Percentiles rank a stretch among this genome's conserved stretches.
Evolutionary conservation across 192 early-diverging fungal species (phyloP).

Genomic region (Linnemannia hyalina): DNA sequence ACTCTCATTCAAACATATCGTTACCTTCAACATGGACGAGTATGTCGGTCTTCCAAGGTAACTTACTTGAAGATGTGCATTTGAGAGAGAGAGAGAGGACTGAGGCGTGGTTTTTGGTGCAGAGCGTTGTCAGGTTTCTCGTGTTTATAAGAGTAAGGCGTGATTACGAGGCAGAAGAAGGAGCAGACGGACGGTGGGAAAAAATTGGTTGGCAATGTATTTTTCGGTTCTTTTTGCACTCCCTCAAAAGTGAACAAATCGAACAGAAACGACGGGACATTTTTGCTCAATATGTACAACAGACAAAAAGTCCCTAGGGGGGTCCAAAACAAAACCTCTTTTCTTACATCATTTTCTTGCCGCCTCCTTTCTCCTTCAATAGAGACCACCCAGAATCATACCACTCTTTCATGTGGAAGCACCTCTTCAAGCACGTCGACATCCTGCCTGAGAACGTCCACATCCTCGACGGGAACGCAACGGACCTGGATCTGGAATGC

Average conservation of each 20-base stretch:
- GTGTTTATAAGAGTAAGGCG: not conserved
- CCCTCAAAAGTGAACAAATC: not conserved
- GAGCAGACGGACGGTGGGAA: not conserved
- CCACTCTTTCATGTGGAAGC: constrained; percentile 92
- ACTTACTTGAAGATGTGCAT: not conserved
- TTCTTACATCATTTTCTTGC: not conserved
- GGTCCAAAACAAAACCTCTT: not conserved
- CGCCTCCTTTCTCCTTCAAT: not conserved
- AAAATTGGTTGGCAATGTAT: not conserved
- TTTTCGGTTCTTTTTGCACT: not conserved
- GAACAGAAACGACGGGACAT: not conserved
- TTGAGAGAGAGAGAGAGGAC: not conserved
- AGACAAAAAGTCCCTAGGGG: not conserved
- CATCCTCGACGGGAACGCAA: constrained; percentile 87
- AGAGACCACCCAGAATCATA: constrained; percentile 89
- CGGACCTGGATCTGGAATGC: constrained; percentile 84
- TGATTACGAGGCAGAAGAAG: not conserved
- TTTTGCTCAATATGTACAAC: constrained; percentile 1
- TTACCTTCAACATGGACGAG: constrained; percentile 94
- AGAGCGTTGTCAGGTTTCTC: not conserved
- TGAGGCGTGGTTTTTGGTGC: not conserved
- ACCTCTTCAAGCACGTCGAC: constrained; percentile 89
- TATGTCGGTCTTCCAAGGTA: constrained; percentile 84
- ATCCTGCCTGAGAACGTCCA: constrained; percentile 86
- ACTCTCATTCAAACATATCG: constrained; percentile 80